Evolutionary conservation across 1,284 basidiomycete genomes (phyloP).

Genomic region (Apiotrichum mycotoxinovorans): DNA sequence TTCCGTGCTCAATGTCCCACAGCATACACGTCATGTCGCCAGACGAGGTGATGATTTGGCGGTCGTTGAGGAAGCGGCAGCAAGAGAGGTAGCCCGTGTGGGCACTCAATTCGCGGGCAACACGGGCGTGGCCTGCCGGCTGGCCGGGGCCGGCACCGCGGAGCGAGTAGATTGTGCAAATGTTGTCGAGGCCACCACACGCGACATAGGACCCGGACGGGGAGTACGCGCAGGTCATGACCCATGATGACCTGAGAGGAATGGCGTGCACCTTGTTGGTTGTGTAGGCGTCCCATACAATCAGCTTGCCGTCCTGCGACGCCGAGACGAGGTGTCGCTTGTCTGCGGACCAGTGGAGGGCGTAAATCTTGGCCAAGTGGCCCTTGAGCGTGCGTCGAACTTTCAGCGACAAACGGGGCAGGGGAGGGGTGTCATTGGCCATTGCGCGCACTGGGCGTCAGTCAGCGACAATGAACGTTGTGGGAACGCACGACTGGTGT

Average conservation of each 20-base stretch:
- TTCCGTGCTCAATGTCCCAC: constrained; percentile 98
- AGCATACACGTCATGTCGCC: constrained; percentile 99
- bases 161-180: constrained; percentile 91
- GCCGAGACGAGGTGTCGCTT: constrained; percentile 95
- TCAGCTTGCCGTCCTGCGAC: constrained; percentile 97
- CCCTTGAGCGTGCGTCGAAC: constrained; percentile 90
- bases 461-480: constrained; percentile 5
- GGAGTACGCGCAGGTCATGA: constrained; percentile 99
- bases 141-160: constrained; percentile 52
- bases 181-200: constrained; percentile 98
- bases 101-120: constrained; percentile 80
- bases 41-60: constrained; percentile 94
- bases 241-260: constrained; percentile 94
- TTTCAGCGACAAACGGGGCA: constrained; percentile 94
- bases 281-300: constrained; percentile 99
- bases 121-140: constrained; percentile 52
- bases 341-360: constrained; percentile 98
- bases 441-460: constrained; percentile 73
- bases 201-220: constrained; percentile 96
- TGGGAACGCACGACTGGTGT: constrained; percentile 78
- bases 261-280: constrained; percentile 99
- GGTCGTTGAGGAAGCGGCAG: constrained; percentile 96
- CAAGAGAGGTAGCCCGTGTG: constrained; percentile 97
- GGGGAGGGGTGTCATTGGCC: constrained; percentile 90
- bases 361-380: constrained; percentile 98